Conservation (phyloP, 208 protist genomes). For the Leishmania aethiopica region DNA sequence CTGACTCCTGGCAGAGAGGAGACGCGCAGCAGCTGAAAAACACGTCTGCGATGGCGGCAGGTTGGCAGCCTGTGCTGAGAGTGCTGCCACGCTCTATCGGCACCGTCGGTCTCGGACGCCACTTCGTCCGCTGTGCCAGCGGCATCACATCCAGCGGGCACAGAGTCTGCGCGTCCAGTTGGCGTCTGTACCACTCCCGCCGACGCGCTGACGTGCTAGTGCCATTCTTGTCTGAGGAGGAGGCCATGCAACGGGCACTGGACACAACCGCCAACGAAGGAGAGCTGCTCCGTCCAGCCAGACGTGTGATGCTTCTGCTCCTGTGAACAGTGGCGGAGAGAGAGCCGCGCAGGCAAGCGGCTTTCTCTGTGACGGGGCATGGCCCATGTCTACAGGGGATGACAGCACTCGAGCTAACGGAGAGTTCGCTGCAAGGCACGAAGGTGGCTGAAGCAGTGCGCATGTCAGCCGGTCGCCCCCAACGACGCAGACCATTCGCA, state of each 20-base stretch:
- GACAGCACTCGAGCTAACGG: not conserved
- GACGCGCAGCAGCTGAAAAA: slow-evolving; percentile 32
- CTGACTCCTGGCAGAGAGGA: slow-evolving; percentile 11
- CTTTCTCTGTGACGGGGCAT: not conserved
- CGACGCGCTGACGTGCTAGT: not conserved
- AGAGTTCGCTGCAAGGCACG: not conserved
- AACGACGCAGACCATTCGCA: not conserved
- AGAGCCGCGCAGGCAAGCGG: not conserved
- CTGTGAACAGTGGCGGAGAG: not conserved
- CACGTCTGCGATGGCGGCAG: slow-evolving; percentile 16
- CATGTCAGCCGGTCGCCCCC: not conserved
- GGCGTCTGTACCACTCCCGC: slow-evolving; percentile 29
- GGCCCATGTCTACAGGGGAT: not conserved
- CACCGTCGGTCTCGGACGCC: not conserved
- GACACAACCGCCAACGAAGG: not conserved
- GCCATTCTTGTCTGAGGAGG: not conserved
- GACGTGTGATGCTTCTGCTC: not conserved
- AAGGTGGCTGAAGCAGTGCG: not conserved
- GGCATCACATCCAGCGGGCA: slow-evolving; percentile 28
- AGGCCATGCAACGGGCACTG: not conserved
- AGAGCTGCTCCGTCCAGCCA: not conserved
- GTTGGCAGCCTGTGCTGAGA: not conserved
- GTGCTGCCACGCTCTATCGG: not conserved
- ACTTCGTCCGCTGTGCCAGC: slow-evolving; percentile 12
- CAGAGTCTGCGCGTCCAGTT: slow-evolving; percentile 19